Base-by-base conservation (phyloP, 169 alveolate genomes). In the Plasmodium falciparum region DNA sequence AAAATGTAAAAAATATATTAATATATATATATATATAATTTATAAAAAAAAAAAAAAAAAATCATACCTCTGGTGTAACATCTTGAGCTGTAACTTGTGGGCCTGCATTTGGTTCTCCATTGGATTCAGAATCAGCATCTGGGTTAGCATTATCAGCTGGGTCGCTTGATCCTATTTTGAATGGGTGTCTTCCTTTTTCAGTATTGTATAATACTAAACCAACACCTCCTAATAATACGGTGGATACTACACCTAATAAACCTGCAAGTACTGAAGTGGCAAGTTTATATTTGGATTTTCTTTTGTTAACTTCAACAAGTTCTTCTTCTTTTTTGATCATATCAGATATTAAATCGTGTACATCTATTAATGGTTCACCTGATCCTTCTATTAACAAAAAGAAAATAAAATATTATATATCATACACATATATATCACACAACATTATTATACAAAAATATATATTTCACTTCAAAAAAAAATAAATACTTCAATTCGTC, bases 241-340 rank as follows among this genome's bases (percentile, higher is more conserved):
- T 71, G 49, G 89, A 63, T 45, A 76, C 76, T 20, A 76, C 17
- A 76, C 78, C 76, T 49, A 76, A 69, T 24, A 63, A 17, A 65
- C 78, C n/a, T 4, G 89, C 76, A 66, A 76, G 89, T 15, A 33
- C 59, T 20, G 59, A 7, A 3, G 75, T 59, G n/a, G 29, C 50
- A 47, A 17, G 0, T 43, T 67, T 65, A 33, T 65, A 76, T 2
- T 13, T n/a, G 1, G 75, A 45, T 26, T 65, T 76, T 17, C 66
- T 56, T 71, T 76, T 76, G 17, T 67, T 13, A 7, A 63, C 5
- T 20, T 33, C 22, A 22, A 76, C 69, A 39, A 76, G 49, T 65
- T 76, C 89, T 22, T 76, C 89, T 65, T 76, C 89, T 26, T 76
- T 76, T 17, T 59, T 76, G 54, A 76, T 73, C 78, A 76, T 76